Evolutionary conservation across 106 monocot genomes (phyloP).

Genomic region (Dioscorea alata): DNA sequence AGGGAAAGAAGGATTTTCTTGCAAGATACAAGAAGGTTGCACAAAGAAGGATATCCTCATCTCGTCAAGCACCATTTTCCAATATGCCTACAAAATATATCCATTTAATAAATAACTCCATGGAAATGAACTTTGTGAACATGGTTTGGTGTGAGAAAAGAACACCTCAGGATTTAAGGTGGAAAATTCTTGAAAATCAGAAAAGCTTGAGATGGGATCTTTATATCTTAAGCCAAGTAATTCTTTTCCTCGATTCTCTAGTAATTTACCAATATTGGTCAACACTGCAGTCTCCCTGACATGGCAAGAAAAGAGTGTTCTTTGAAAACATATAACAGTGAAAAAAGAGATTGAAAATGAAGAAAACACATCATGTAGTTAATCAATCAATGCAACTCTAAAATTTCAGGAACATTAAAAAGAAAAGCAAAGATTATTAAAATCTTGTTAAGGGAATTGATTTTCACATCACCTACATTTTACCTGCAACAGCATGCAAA

Average conservation of each 20-base stretch:
- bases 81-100: constrained; percentile 48
- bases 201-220: constrained; percentile 79
- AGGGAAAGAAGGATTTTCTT: constrained; percentile 54
- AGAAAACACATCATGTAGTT: not conserved
- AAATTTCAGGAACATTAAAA: too few relatives aligned
- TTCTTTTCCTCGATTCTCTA: constrained; percentile 56
- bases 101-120: too few relatives aligned
- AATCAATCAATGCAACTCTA: too few relatives aligned
- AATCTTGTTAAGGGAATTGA: too few relatives aligned
- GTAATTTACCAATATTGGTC: constrained; percentile 75
- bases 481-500: too few relatives aligned
- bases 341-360: not conserved
- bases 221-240: constrained; percentile 65
- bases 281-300: constrained; percentile 47
- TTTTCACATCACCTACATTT: too few relatives aligned
- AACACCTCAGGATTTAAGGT: constrained; percentile 78
- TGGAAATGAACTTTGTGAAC: too few relatives aligned
- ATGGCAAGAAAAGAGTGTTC: not conserved
- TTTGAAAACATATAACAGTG: not conserved
- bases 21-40: constrained; percentile 63
- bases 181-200: constrained; percentile 78
- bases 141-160: too few relatives aligned
- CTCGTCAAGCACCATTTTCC: constrained; percentile 82
- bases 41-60: constrained; percentile 58
- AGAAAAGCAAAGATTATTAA: too few relatives aligned